These are phyloP conservation scores for Yamadazyma atmosphaerica DNA, from an alignment of 1,139 yeast species.

Conservation along the genomic window DNA sequence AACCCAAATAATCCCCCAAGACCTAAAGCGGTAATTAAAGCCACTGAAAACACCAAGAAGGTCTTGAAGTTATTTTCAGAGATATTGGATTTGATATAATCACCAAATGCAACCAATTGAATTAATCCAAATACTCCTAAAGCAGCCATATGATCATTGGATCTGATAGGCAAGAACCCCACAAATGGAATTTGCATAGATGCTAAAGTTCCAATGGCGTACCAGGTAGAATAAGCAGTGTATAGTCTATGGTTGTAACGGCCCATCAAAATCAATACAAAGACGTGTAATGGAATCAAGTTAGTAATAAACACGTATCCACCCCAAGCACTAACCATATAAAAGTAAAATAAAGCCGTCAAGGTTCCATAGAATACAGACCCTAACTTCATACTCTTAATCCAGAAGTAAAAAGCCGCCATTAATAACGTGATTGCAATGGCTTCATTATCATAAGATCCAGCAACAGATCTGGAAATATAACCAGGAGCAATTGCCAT, in stretches of 20 bases:
- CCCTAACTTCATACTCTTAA: slow-evolving; percentile 88
- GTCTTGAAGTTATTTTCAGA: slow-evolving; percentile 74
- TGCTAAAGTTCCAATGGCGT: slow-evolving; percentile 91
- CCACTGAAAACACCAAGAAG: slow-evolving; percentile 63
- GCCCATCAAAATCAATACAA: slow-evolving; percentile 91
- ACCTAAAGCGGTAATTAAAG: slow-evolving; percentile 59
- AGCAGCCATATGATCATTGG: slow-evolving; percentile 98
- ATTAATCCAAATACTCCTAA: slow-evolving; percentile 94
- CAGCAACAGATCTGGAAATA: slow-evolving; percentile 97
- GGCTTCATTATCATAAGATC: slow-evolving; percentile 98
- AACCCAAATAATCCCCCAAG: slow-evolving; percentile 70
- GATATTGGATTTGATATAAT: slow-evolving; percentile 73
- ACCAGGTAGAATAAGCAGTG: slow-evolving; percentile 95
- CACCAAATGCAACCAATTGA: slow-evolving; percentile 87
- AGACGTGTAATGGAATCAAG: slow-evolving; percentile 93
- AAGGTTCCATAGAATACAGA: slow-evolving; percentile 81
- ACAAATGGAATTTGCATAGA: slow-evolving; percentile 99
- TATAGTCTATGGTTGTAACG: slow-evolving; percentile 82
- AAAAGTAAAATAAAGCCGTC: slow-evolving; percentile 88
- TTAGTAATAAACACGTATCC: slow-evolving; percentile 98
- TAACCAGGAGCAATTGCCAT: slow-evolving; percentile 99
- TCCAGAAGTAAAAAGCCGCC: slow-evolving; percentile 97
- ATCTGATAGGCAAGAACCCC: slow-evolving; percentile 93
- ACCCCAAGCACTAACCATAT: slow-evolving; percentile 99
- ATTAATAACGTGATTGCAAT: slow-evolving; percentile 94